A percentile compares a stretch with the other conserved stretches of the same genome.
Conservation (phyloP, 176 grass and related monocot species). For the Saccharum officinarum region DNA sequence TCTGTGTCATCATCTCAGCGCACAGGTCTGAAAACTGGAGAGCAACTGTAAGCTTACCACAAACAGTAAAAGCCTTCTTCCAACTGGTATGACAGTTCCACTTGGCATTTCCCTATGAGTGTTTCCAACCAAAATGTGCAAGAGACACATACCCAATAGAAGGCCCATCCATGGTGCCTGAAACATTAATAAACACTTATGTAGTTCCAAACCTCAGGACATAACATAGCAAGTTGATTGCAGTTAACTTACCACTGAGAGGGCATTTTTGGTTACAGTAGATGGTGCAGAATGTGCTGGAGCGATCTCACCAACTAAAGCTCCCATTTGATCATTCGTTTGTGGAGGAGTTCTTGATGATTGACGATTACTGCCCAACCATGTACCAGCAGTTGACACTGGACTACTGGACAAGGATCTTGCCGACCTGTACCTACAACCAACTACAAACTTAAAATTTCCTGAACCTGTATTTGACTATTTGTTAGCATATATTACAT, state of each 20-base stretch:
- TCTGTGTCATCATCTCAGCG: not conserved
- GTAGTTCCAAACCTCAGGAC: constrained; percentile 7
- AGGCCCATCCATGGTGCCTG: constrained; percentile 75
- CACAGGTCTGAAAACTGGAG: not conserved
- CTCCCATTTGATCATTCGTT: constrained; percentile 37
- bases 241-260: constrained; percentile 68
- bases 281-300: constrained; percentile 48
- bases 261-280: constrained; percentile 58
- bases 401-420: constrained; percentile 88
- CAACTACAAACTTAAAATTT: constrained; percentile 12
- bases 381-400: constrained; percentile 57
- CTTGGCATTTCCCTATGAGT: constrained; percentile 39
- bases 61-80: constrained; percentile 78
- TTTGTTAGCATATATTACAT: not conserved
- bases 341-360: constrained; percentile 37
- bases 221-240: constrained; percentile 17
- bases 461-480: constrained; percentile 23
- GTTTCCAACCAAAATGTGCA: constrained; percentile 52
- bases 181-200: constrained; percentile 16
- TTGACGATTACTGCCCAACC: constrained; percentile 53
- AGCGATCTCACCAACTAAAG: constrained; percentile 38
- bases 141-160: constrained; percentile 44
- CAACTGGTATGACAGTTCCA: constrained; percentile 61
- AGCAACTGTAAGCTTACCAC: constrained; percentile 45
- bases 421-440: constrained; percentile 80